Evolutionary conservation across 768 basidiomycete species (phyloP).

Genomic region (Filobasidium wieringae): DNA sequence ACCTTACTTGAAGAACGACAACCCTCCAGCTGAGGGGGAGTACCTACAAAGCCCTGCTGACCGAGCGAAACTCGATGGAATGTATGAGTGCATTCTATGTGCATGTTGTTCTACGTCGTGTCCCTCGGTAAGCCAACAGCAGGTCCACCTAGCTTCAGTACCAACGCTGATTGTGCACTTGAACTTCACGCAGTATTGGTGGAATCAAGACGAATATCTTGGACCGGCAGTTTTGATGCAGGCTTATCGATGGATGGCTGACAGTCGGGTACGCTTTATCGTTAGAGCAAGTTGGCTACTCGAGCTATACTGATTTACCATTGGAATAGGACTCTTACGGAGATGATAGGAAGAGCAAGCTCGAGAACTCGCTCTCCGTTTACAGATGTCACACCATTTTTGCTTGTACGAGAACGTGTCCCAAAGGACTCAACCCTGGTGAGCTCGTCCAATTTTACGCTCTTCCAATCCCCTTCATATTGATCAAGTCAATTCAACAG

Average conservation of each 20-base stretch:
- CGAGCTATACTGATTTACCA: background rate
- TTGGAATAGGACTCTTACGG: slow-evolving; percentile 56
- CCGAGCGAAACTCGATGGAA: slow-evolving; percentile 84
- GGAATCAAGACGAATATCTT: slow-evolving; percentile 95
- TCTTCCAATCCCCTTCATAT: background rate
- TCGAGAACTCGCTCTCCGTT: slow-evolving; percentile 91
- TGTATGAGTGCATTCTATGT: slow-evolving; percentile 82
- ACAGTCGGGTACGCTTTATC: slow-evolving; percentile 59
- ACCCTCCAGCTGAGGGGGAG: slow-evolving; percentile 67
- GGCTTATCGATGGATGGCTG: slow-evolving; percentile 95
- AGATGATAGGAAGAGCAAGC: slow-evolving; percentile 70
- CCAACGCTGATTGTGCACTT: background rate
- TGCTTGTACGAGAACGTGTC: slow-evolving; percentile 74
- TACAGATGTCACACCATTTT: slow-evolving; percentile 99
- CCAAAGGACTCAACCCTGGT: slow-evolving; percentile 80
- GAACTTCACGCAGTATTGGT: slow-evolving; percentile 58
- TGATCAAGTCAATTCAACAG: slow-evolving; percentile 33
- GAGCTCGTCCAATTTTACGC: background rate
- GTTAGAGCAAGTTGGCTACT: background rate
- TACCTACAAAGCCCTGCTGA: slow-evolving; percentile 83
- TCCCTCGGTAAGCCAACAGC: slow-evolving; percentile 48
- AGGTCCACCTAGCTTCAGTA: background rate
- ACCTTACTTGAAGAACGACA: slow-evolving; percentile 88
- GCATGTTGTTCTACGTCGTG: slow-evolving; percentile 95
- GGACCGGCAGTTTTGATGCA: slow-evolving; percentile 95